Evolutionary conservation across 306 rosid genomes (phyloP).

Genomic region (cucumber (Cucumis sativus)): Cucumber_9930_V3 NC_026659.2:6680501-6681000

Average conservation of each 20-base stretch:
- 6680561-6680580: no score
- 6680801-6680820: conserved; percentile 57
- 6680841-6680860: conserved; percentile 65
- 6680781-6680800: conserved; percentile 62
- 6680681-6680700: neutral
- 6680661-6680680: neutral
- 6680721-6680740: neutral
- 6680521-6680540: no score
- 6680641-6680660: neutral
- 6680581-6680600: no score
- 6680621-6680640: no score
- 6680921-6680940: no score
- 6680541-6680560: no score
- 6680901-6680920: neutral
- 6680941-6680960: neutral
- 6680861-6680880: conserved; percentile 54
- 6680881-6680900: conserved; percentile 25
- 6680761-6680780: conserved; percentile 81
- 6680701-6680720: neutral
- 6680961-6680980: neutral
- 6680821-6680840: conserved; percentile 41
- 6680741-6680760: conserved; percentile 30
- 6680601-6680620: no score
- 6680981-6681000: conserved; percentile 49
- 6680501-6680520: no score